These are phyloP conservation scores for Coemansia sp. DNA, from an alignment of 192 early-diverging fungal genomes.

Conservation along the genomic window DNA sequence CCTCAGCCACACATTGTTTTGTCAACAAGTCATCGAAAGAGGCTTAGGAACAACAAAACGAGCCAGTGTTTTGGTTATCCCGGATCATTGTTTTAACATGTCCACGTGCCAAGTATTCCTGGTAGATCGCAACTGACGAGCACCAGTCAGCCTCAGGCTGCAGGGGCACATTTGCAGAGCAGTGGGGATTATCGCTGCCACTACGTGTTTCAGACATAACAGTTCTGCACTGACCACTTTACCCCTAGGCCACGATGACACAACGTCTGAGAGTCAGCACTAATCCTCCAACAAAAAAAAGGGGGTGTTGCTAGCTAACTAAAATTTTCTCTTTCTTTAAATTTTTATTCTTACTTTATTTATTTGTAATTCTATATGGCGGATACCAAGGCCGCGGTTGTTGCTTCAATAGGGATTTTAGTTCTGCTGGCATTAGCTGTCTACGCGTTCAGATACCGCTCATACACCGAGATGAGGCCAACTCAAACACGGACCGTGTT, in stretches of 20 bases:
- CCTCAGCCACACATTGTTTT: background rate
- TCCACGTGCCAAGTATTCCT: background rate
- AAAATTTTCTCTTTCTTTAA: background rate
- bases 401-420: background rate
- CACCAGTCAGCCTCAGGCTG: background rate
- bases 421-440: background rate
- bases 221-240: background rate
- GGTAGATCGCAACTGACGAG: background rate
- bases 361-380: slow-evolving; percentile 14
- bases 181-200: too few relatives aligned
- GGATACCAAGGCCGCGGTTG: slow-evolving; percentile 6
- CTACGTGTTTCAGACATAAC: background rate
- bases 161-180: background rate
- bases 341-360: background rate
- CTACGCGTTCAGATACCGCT: slow-evolving; percentile 13
- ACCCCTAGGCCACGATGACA: background rate
- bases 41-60: background rate
- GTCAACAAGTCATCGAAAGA: background rate
- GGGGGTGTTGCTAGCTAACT: background rate
- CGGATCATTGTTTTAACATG: background rate
- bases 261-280: background rate
- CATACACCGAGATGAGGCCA: background rate
- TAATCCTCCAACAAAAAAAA: background rate
- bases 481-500: background rate
- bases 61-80: background rate